Evolutionary conservation across 768 basidiomycete species (phyloP).

Genomic region (Tylopilus subfusipes): DNA sequence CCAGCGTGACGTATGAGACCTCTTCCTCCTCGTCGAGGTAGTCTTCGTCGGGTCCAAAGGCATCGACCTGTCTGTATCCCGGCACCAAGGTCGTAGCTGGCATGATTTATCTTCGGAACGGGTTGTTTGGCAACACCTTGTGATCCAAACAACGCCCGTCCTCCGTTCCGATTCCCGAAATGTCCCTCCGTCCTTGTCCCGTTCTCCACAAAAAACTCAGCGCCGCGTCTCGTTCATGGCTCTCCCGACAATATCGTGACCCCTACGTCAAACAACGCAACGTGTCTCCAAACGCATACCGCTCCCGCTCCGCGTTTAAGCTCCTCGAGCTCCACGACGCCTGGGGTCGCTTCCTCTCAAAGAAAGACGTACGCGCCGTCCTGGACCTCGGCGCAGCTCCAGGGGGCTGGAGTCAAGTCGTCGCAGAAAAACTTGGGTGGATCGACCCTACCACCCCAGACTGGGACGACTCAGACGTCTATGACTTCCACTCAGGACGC

Average conservation of each 20-base stretch:
- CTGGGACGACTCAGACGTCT: background rate
- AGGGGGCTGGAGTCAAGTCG: constrained; percentile 93
- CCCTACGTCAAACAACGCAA: constrained; percentile 64
- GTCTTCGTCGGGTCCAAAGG: constrained; percentile 64
- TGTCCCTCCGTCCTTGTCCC: constrained; percentile 37
- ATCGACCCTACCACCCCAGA: constrained; percentile 8
- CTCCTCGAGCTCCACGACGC: constrained; percentile 71
- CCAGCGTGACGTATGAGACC: constrained; percentile 67
- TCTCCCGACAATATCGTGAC: constrained; percentile 65
- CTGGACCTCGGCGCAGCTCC: constrained; percentile 92
- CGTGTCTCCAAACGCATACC: constrained; percentile 47
- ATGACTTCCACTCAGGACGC: background rate
- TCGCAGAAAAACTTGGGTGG: constrained; percentile 60
- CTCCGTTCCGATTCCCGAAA: constrained; percentile 4
- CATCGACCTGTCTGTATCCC: constrained; percentile 64
- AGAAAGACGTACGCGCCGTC: constrained; percentile 54
- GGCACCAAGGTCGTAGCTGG: constrained; percentile 38
- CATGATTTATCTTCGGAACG: constrained; percentile 18
- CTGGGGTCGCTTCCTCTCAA: constrained; percentile 49
- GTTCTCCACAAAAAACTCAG: constrained; percentile 29
- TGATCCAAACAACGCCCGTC: constrained; percentile 26
- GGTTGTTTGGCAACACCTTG: constrained; percentile 23
- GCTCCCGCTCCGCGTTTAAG: constrained; percentile 91
- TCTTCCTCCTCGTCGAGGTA: constrained; percentile 57
- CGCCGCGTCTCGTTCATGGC: constrained; percentile 57